Evolutionary conservation across 129 eudicot genomes (phyloP).

Genomic region (Scalesia atractyloides): DNA sequence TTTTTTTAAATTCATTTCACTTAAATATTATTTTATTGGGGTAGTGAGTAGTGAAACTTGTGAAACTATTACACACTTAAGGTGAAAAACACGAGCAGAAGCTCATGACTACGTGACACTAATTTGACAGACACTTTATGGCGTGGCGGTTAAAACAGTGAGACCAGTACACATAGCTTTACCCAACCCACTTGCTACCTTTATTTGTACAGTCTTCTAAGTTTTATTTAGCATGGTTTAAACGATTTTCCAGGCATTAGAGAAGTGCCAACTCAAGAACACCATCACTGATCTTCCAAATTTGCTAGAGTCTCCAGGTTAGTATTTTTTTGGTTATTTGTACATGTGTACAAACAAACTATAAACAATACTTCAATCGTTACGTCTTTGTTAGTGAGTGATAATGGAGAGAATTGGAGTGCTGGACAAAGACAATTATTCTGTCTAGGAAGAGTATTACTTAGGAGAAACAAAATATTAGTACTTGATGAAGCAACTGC

Average conservation of each 20-base stretch:
- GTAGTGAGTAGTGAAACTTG: too few relatives aligned
- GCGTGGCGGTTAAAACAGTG: too few relatives aligned
- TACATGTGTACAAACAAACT: too few relatives aligned
- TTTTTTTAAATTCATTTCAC: too few relatives aligned
- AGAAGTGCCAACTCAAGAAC: constrained; percentile 78
- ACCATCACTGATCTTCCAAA: constrained; percentile 64
- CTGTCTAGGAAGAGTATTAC: constrained; percentile 54
- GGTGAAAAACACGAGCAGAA: too few relatives aligned
- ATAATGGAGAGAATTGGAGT: constrained; percentile 85
- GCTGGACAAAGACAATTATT: constrained; percentile 76
- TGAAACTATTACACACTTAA: too few relatives aligned
- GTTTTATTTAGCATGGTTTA: not conserved
- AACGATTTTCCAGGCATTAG: constrained; percentile 55
- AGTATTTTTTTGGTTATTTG: not conserved
- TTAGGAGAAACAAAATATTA: constrained; percentile 41
- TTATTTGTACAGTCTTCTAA: not conserved
- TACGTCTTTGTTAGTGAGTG: constrained; percentile 25
- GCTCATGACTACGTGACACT: too few relatives aligned
- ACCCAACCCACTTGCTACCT: too few relatives aligned
- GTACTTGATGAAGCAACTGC: constrained; percentile 97
- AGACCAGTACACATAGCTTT: too few relatives aligned
- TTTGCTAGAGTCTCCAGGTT: constrained; percentile 64
- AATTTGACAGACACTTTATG: too few relatives aligned
- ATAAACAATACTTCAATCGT: too few relatives aligned
- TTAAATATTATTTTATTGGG: too few relatives aligned